Conservation (phyloP, 805 yeast genomes). For the Blastobotrys robertii region DNA sequence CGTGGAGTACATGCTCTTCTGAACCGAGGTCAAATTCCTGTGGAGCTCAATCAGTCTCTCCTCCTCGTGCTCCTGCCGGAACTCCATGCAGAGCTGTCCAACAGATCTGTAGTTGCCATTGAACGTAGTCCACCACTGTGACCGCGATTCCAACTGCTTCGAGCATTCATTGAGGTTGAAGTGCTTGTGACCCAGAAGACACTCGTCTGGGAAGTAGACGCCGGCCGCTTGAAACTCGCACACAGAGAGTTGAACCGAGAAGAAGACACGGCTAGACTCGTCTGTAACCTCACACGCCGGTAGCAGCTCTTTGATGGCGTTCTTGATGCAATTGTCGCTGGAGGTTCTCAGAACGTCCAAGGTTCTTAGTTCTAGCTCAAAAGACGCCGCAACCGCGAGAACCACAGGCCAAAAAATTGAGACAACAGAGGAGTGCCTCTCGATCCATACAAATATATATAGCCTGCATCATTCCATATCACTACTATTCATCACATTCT, state of each 20-base stretch:
- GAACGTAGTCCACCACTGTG: slow-evolving; percentile 66
- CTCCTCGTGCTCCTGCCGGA: slow-evolving; percentile 15
- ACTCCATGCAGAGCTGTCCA: slow-evolving; percentile 10
- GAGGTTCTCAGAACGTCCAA: too few species aligned
- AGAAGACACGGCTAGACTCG: slow-evolving; percentile 13
- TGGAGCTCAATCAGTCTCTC: slow-evolving; percentile 8
- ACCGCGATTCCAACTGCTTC: slow-evolving; percentile 16
- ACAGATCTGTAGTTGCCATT: slow-evolving; percentile 54
- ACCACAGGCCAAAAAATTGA: too few species aligned
- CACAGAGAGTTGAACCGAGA: slow-evolving; percentile 19
- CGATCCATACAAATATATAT: too few species aligned
- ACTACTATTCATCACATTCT: too few species aligned
- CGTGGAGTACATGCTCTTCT: slow-evolving; percentile 2
- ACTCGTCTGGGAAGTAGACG: slow-evolving; percentile 19
- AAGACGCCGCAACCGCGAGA: too few species aligned
- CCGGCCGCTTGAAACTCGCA: slow-evolving; percentile 26
- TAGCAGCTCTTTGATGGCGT: slow-evolving; percentile 20
- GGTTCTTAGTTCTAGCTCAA: too few species aligned
- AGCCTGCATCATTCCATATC: too few species aligned
- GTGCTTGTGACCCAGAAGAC: slow-evolving; percentile 4
- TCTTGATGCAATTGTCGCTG: slow-evolving; percentile 13
- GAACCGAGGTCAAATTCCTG: slow-evolving; percentile 8
- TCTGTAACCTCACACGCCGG: slow-evolving; percentile 17
- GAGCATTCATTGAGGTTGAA: slow-evolving; percentile 15
- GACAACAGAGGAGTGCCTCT: too few species aligned